A percentile compares a stretch with the other conserved stretches of the same genome.
phyloP scores from a whole-genome alignment of 2,329 filamentous ascomycete genomes.

The Paracamarosporium sp. region DNA sequence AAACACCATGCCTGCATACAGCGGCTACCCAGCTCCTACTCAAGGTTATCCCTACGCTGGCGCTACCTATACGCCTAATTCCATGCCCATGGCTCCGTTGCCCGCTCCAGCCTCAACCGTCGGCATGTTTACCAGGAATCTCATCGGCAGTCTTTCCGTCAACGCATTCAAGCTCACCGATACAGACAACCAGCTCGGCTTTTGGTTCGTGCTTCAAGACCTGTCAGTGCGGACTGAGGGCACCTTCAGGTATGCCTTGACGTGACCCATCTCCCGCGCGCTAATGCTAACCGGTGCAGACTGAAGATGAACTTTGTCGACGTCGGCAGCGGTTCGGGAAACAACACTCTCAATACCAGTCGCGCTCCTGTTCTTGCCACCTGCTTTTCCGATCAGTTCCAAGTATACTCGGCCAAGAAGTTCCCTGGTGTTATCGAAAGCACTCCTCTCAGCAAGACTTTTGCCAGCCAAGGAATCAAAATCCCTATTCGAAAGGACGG shows the following conservation, averaged over 20 bases:
- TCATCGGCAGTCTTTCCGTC: conserved; percentile 89
- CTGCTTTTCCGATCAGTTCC: conserved; percentile 87
- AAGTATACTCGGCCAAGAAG: conserved; percentile 96
- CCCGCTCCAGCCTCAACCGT: conserved; percentile 60
- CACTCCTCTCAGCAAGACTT: conserved; percentile 87
- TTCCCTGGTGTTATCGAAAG: conserved; percentile 97
- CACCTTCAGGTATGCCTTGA: conserved; percentile 74
- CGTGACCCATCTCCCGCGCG: not conserved
- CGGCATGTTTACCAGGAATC: conserved; percentile 92
- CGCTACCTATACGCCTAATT: conserved; percentile 14
- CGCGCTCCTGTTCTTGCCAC: conserved; percentile 83
- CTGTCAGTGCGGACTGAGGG: conserved; percentile 94
- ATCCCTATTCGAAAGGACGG: conserved; percentile 94
- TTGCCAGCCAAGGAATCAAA: conserved; percentile 93
- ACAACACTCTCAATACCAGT: conserved; percentile 70
- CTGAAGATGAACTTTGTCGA: conserved; percentile 83
- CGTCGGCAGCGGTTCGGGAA: conserved; percentile 65
- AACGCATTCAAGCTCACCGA: conserved; percentile 87
- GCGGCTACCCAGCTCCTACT: conserved; percentile 15
- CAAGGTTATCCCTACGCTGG: conserved; percentile 6
- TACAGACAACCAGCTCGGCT: conserved; percentile 78
- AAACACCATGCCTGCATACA: conserved; percentile 26
- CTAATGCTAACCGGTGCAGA: conserved; percentile 44
- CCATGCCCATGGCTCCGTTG: conserved; percentile 22
- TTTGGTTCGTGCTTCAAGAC: conserved; percentile 97